Evolutionary conservation across 2,329 filamentous ascomycete species (phyloP), one percentile per base, ranked within the genome.

Genomic region (Huntiella savannae): DNA sequence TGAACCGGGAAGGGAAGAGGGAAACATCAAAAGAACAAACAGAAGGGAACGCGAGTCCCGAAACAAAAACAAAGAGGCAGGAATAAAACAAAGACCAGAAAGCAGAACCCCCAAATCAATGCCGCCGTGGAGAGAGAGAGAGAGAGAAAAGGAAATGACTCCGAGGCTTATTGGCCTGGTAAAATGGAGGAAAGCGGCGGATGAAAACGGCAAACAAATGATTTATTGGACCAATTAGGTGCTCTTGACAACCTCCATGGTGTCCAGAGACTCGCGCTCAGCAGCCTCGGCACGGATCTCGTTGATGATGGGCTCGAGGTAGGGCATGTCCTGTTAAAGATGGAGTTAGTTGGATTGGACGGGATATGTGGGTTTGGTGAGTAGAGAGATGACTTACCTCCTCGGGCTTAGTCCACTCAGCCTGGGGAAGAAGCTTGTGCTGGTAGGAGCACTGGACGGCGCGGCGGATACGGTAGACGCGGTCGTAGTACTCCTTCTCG

Each of bases 381-480:
- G 15, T 17, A 43, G 16, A 44, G 16, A 22, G 13, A 11, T 8
- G 19, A 51, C 61, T 57, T 58, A 71, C 68, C 55, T 71, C 66
- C 57, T 70, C 64, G 54, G 65, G 55, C 63, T 71, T 75, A 55
- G 69, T 75, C 73, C 72, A 76, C 59, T 76, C 61, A 33, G 67
- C 59, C 65, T 71, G 71, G 60, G 75, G 72, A 47, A 79, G 68
- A 52, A 79, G 64, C 66, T 77, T 75, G 63, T 79, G 75, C 57
- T 69, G 62, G 59, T 75, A 63, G 57, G 69, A 74, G 63, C 67
- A 69, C 68, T 98, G 91, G 67, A 92, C 79, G 58, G 91, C 88
- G 67, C 91, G 79, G 69, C 91, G 84, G 65, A 98, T 77, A 60
- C 91, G 87, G 79, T 86, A 98, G 63, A 96, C 77, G 63, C 91